phyloP scores from a whole-genome alignment of 2,329 filamentous ascomycete genomes.

The Aspergillus ochraceoroseus region DNA sequence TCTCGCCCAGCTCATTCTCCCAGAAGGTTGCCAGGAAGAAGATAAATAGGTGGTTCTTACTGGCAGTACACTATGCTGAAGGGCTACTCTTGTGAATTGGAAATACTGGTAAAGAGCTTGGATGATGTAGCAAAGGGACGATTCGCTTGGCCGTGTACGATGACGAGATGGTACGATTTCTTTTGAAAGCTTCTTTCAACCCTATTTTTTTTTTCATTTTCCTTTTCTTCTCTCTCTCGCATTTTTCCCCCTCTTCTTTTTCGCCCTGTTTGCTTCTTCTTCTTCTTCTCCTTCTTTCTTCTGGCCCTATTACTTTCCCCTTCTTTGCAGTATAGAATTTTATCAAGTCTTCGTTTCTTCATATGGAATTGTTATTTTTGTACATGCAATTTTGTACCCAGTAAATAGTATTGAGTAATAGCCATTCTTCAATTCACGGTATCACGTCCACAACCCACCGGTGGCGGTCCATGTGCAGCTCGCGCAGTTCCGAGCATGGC shows the following conservation, averaged over 20 bases:
- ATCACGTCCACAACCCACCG: slow-evolving; percentile 7
- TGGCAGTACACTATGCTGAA: neutral
- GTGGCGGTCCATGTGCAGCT: slow-evolving; percentile 5
- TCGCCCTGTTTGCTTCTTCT: slow-evolving; percentile 1
- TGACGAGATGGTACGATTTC: slow-evolving; percentile 22
- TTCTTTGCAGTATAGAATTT: slow-evolving; percentile 12
- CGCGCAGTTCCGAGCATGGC: slow-evolving; percentile 1
- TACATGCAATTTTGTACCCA: neutral
- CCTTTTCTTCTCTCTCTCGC: slow-evolving; percentile 1
- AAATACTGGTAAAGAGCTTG: slow-evolving; percentile 4
- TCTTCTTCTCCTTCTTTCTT: neutral
- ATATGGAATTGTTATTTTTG: too few relatives aligned
- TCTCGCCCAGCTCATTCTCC: neutral
- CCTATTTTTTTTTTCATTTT: slow-evolving; percentile 7
- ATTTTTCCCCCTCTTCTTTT: neutral
- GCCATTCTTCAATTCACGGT: too few relatives aligned
- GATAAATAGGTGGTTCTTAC: neutral
- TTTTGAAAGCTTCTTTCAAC: slow-evolving; percentile 7
- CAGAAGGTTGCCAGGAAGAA: neutral
- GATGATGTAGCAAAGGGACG: slow-evolving; percentile 14
- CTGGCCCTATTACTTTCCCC: neutral
- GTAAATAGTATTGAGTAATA: too few relatives aligned
- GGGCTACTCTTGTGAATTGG: slow-evolving; percentile 7
- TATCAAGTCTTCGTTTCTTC: slow-evolving; percentile 2
- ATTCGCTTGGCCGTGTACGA: slow-evolving; percentile 20